These are phyloP conservation scores for Stramenopiles sp. DNA, from an alignment of 352 stramenopile genomes.

Conservation along the genomic window DNA sequence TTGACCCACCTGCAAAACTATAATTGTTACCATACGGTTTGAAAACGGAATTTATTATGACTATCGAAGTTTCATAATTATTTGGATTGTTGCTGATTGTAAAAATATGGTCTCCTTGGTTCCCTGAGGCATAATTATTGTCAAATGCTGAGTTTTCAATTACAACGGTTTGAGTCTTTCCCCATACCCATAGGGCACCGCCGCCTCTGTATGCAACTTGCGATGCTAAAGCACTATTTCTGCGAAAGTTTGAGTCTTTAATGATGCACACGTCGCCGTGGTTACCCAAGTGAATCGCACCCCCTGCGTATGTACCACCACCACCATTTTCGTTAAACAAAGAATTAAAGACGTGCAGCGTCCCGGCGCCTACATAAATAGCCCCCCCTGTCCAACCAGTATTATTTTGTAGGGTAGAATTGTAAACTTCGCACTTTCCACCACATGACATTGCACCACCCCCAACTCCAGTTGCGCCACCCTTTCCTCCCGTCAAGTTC, in stretches of 20 bases:
- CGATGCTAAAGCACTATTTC: background rate
- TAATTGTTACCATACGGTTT: no score
- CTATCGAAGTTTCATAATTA: no score
- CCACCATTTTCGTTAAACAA: background rate
- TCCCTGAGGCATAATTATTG: background rate
- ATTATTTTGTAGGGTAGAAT: background rate
- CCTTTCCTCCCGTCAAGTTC: constrained; percentile 4
- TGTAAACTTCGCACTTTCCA: background rate
- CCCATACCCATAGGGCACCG: background rate
- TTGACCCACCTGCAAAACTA: no score
- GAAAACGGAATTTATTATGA: no score
- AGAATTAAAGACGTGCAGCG: no score
- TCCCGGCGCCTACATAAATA: background rate
- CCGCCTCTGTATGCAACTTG: background rate
- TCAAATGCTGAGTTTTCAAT: background rate
- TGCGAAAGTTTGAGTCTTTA: background rate
- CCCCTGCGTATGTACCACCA: background rate
- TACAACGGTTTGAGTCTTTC: background rate
- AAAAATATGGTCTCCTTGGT: no score
- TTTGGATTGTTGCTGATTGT: no score
- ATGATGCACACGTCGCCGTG: no score
- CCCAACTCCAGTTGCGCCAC: background rate
- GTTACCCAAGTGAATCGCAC: background rate
- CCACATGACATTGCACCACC: background rate
- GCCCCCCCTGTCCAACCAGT: background rate